Evolutionary conservation across 768 basidiomycete species (phyloP).

Genomic region (Boletellus ananas): DNA sequence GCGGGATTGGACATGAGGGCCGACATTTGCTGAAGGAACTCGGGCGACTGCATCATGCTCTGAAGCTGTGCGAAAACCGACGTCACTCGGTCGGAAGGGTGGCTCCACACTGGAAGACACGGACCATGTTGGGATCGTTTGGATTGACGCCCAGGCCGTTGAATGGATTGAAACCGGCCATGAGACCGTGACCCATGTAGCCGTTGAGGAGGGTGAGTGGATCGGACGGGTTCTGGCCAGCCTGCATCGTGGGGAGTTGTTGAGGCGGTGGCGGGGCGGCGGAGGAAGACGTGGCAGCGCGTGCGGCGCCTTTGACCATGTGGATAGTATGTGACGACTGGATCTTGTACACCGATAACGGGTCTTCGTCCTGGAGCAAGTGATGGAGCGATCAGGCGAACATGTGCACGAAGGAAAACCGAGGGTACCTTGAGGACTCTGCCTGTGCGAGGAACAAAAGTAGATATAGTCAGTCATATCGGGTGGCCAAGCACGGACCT

Average conservation of each 20-base stretch:
- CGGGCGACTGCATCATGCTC: conserved; percentile 78
- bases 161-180: conserved; percentile 92
- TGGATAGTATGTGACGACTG: conserved; percentile 85
- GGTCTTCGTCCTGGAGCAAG: conserved; percentile 68
- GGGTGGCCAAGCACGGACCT: conserved; percentile 43
- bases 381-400: conserved; percentile 6
- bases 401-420: not conserved
- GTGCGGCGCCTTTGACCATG: conserved; percentile 85
- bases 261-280: conserved; percentile 40
- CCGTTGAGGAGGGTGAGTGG: conserved; percentile 82
- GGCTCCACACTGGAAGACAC: conserved; percentile 18
- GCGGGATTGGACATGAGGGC: conserved; percentile 81
- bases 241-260: conserved; percentile 75
- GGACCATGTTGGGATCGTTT: conserved; percentile 92
- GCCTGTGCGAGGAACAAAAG: conserved; percentile 35
- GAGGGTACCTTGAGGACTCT: conserved; percentile 64
- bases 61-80: conserved; percentile 51
- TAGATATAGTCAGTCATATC: not conserved
- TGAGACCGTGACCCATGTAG: conserved; percentile 69
- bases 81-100: not conserved
- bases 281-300: conserved; percentile 36
- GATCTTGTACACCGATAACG: conserved; percentile 83
- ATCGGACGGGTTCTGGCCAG: conserved; percentile 86
- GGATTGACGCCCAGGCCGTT: conserved; percentile 85
- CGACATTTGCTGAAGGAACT: conserved; percentile 87